phyloP scores from a whole-genome alignment of 2,329 filamentous ascomycete species.

The Penicillium corylophilum region DNA sequence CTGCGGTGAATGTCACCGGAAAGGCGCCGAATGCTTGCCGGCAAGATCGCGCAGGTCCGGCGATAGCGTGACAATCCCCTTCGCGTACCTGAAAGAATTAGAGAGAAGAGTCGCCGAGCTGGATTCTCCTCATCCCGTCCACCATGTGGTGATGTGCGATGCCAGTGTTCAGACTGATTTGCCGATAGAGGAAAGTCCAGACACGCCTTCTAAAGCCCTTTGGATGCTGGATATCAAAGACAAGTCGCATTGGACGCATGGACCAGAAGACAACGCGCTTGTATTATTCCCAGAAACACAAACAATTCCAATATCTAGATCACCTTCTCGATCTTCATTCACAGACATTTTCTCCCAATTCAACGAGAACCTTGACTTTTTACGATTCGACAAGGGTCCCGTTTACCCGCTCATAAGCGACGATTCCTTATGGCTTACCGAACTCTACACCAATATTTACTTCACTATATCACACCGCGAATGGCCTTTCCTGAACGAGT shows the following conservation, averaged over 20 bases:
- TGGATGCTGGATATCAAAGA: constrained; percentile 1
- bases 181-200: neutral
- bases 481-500: constrained; percentile 28
- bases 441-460: constrained; percentile 28
- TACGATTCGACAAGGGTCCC: constrained; percentile 13
- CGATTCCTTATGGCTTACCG: constrained; percentile 20
- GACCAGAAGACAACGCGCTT: constrained; percentile 1
- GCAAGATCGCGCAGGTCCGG: constrained; percentile 24
- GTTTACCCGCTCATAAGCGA: constrained; percentile 8
- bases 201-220: neutral
- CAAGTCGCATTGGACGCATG: neutral
- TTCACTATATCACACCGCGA: constrained; percentile 27
- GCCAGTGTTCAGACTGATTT: constrained; percentile 26
- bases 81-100: constrained; percentile 26
- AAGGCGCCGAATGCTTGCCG: constrained; percentile 29
- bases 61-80: constrained; percentile 25
- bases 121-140: neutral
- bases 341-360: constrained; percentile 9
- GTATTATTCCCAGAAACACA: constrained; percentile 6
- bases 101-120: constrained; percentile 25
- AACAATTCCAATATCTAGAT: neutral
- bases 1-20: constrained; percentile 30
- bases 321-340: constrained; percentile 5
- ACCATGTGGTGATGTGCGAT: constrained; percentile 14
- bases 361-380: constrained; percentile 15